Evolutionary conservation across 768 basidiomycete genomes (phyloP).

Genomic region (Pleurotus pulmonarius): DNA sequence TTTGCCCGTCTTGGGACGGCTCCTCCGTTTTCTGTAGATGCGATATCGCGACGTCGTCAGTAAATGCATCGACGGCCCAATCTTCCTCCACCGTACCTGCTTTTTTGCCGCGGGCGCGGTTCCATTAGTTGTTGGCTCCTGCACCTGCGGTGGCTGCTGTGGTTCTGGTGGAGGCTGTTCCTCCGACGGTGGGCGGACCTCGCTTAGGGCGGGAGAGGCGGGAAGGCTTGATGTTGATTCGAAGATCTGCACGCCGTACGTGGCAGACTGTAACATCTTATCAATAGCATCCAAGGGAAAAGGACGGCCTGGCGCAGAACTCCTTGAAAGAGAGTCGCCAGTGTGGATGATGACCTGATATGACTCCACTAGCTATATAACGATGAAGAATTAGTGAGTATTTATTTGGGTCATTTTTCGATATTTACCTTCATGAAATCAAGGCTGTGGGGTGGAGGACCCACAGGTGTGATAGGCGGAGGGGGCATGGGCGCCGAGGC

Average conservation of each 20-base stretch:
- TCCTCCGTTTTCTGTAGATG: slow-evolving; percentile 34
- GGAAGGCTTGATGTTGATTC: slow-evolving; percentile 25
- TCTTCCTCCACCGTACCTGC: background rate
- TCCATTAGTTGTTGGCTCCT: background rate
- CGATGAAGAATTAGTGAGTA: too few species aligned
- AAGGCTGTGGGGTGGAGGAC: slow-evolving; percentile 1
- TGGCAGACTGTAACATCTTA: slow-evolving; percentile 40
- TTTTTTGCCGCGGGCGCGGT: background rate
- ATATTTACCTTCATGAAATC: slow-evolving; percentile 13
- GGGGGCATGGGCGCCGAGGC: background rate
- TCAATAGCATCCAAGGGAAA: slow-evolving; percentile 29
- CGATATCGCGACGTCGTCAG: background rate
- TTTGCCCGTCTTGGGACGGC: slow-evolving; percentile 58
- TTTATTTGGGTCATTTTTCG: background rate
- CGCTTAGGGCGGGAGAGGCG: slow-evolving; percentile 9
- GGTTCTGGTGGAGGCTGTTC: background rate
- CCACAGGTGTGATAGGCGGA: background rate
- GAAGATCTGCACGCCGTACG: slow-evolving; percentile 40
- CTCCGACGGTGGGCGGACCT: slow-evolving; percentile 6
- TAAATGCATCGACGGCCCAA: too few species aligned
- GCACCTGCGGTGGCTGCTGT: background rate
- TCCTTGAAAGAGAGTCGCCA: slow-evolving; percentile 6
- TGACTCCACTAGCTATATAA: slow-evolving; percentile 8
- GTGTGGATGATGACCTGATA: slow-evolving; percentile 11
- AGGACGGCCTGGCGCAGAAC: slow-evolving; percentile 1